Percentiles rank a stretch among this genome's conserved stretches.
These are phyloP conservation scores for Mycena olivaceomarginata DNA, from an alignment of 768 basidiomycete species.

Conservation along the genomic window DNA sequence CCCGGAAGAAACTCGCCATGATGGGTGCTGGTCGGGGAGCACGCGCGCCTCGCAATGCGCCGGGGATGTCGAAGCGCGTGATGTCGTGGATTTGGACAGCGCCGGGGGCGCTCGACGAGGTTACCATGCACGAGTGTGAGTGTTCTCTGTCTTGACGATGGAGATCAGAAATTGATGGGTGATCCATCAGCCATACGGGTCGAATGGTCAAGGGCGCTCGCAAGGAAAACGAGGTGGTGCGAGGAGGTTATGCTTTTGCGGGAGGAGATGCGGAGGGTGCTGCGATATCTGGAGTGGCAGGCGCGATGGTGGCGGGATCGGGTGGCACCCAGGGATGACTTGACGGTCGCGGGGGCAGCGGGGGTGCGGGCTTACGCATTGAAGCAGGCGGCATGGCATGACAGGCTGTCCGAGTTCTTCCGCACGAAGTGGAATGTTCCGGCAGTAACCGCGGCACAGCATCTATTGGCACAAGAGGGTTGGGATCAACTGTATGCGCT, in stretches of 20 bases:
- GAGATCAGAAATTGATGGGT: background rate
- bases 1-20: background rate
- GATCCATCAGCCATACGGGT: conserved; percentile 28
- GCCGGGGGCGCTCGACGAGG: conserved; percentile 1
- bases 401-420: background rate
- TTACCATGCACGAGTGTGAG: background rate
- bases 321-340: background rate
- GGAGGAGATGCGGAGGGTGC: conserved; percentile 41
- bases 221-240: conserved; percentile 20
- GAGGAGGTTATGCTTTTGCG: conserved; percentile 38
- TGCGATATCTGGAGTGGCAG: conserved; percentile 20
- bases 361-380: conserved; percentile 16
- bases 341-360: background rate
- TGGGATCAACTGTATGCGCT: background rate
- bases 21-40: conserved; percentile 5
- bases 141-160: background rate
- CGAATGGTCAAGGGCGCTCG: conserved; percentile 33
- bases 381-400: background rate
- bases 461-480: background rate
- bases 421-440: background rate
- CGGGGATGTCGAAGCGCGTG: background rate
- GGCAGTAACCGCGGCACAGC: background rate
- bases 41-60: background rate
- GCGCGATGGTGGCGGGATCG: conserved; percentile 11
- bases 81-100: conserved; percentile 8